Conservation (phyloP, 495 filamentous ascomycete genomes). For the Penicillium coffeae region DNA sequence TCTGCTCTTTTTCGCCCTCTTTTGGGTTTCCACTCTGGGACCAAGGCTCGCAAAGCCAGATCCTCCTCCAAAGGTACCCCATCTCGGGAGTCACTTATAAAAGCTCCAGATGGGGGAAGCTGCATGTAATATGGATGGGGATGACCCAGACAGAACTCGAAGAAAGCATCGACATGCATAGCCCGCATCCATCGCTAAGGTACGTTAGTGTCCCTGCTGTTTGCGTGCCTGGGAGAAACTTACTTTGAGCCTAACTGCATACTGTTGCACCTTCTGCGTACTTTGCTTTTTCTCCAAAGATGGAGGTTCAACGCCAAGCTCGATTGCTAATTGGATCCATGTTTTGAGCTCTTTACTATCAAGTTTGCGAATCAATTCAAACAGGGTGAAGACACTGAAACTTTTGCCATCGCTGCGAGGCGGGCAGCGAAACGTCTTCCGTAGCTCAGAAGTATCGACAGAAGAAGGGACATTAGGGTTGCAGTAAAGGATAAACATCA, state of each 20-base stretch:
- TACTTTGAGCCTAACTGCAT: constrained; percentile 91
- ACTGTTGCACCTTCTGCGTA: constrained; percentile 96
- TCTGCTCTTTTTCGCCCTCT: constrained; percentile 81
- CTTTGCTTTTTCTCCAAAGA: constrained; percentile 83
- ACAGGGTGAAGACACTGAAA: constrained; percentile 80
- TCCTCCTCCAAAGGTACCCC: constrained; percentile 90
- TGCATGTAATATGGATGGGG: constrained; percentile 80
- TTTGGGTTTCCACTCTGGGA: constrained; percentile 88
- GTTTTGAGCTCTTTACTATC: constrained; percentile 91
- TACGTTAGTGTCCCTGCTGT: constrained; percentile 7
- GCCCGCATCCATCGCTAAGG: constrained; percentile 92
- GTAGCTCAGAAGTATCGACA: constrained; percentile 69
- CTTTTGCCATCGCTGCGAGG: constrained; percentile 91
- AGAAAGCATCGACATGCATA: constrained; percentile 96
- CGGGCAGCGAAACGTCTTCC: constrained; percentile 75
- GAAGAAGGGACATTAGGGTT: constrained; percentile 70
- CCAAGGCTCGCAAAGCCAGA: constrained; percentile 80
- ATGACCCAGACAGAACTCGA: constrained; percentile 82
- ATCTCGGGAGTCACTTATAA: constrained; percentile 68
- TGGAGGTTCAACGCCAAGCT: constrained; percentile 87
- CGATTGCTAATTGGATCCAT: constrained; percentile 87
- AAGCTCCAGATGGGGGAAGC: constrained; percentile 60
- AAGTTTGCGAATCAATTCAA: constrained; percentile 76
- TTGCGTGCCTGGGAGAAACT: constrained; percentile 9
- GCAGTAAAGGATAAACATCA: constrained; percentile 87